Base-by-base conservation (phyloP, 164 flowering plant genomes). In the Nymphaea colorata region DNA sequence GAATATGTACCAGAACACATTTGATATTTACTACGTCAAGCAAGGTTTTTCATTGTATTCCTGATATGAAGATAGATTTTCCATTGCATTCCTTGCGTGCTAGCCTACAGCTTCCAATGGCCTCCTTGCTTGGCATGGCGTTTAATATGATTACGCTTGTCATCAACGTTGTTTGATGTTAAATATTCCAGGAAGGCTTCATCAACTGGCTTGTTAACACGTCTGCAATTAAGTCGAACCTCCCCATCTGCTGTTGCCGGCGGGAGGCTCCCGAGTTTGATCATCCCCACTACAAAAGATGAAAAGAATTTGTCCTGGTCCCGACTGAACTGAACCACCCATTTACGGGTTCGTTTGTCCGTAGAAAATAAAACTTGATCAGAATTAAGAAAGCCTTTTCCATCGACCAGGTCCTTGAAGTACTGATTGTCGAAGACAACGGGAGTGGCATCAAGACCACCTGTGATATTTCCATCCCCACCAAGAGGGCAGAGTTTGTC, bases 301-400 rank as follows among this genome's bases (percentile, higher is more conserved):
- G 72, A 55, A 65, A 86, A 94, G 70, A 94, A 94, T 41, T 65
- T 76, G 0, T 42, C 42, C 61, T 90, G 73, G 61, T 87, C 71
- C 2, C 47, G 43, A 64, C 96, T 83, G 44, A 76, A 94, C 44
- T 42, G 15, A 66, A 15, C 15, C 15, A 94, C 99, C 71, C 69
- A 84, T 8, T 68, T 68, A 43, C 86, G 76, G 1, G 94, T 91
- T 17, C n/a, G 16, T 68, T 65, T 59, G 6, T 70, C 69, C 7
- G 41, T 71, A 0, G 95, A 84, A 68, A 15, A 84, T 51, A 94
- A 73, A 0, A 95, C 82, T 62, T 91, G 79, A 72, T 94, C 98
- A 0, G 99, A 91, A 68, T 91, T 90, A 42, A 94, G 70, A 68
- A 94, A 94, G 36, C 98, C 99, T 70, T 83, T 82, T 42, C 87